phyloP scores from a whole-genome alignment of 1,284 basidiomycete species.

The Ganoderma leucocontextum region DNA sequence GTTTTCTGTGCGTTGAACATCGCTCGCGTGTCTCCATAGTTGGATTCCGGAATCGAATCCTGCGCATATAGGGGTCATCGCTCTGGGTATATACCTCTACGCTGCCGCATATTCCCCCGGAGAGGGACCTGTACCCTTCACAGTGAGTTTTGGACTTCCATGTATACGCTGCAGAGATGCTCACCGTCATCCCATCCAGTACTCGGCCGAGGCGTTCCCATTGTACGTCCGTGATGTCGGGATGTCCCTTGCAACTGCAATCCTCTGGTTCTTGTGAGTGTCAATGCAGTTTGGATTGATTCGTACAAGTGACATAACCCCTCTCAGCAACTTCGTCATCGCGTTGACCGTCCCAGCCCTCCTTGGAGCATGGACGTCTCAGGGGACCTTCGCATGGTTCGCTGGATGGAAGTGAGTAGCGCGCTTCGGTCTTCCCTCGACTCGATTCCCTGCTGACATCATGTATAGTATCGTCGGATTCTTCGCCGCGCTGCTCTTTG shows the following conservation, averaged over 20 bases:
- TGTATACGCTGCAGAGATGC: too few relatives aligned
- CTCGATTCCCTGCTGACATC: background rate
- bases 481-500: conserved; percentile 61
- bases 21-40: conserved; percentile 4
- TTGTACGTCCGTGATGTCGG: conserved; percentile 80
- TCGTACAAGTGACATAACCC: background rate
- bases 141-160: conserved; percentile 33
- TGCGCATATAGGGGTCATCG: conserved; percentile 58
- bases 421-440: too few relatives aligned
- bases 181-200: conserved; percentile 35
- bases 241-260: conserved; percentile 72
- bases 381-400: conserved; percentile 70
- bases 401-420: conserved; percentile 47
- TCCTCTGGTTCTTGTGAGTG: conserved; percentile 64
- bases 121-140: conserved; percentile 85
- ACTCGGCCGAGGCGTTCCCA: conserved; percentile 77
- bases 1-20: background rate
- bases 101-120: conserved; percentile 72
- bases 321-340: conserved; percentile 59
- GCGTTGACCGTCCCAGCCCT: conserved; percentile 74
- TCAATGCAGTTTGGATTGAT: background rate
- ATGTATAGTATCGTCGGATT: conserved; percentile 48
- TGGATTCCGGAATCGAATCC: conserved; percentile 49
- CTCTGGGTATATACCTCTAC: conserved; percentile 72
- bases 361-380: conserved; percentile 61